Conservation (phyloP, 2,329 filamentous ascomycete genomes). For the Cryphonectria naterciae region DNA sequence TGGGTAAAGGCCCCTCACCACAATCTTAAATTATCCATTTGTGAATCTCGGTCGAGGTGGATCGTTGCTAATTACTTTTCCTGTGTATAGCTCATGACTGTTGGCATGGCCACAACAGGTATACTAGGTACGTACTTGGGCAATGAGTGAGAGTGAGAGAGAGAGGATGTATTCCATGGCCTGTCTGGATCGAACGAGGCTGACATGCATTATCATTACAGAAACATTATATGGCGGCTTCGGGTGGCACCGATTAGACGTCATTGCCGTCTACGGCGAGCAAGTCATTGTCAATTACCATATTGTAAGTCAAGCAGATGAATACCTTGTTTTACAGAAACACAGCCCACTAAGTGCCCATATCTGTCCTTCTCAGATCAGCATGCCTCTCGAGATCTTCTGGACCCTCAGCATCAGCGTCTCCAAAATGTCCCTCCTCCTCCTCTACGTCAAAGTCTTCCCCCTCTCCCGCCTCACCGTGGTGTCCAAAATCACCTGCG, state of each 20-base stretch:
- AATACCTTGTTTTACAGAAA: too few species aligned
- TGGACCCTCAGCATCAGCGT: conserved; percentile 25
- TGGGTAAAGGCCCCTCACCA: conserved; percentile 12
- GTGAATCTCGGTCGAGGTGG: background rate
- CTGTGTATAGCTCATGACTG: conserved; percentile 9
- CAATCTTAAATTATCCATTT: too few species aligned
- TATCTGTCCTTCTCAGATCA: background rate
- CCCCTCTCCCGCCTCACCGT: conserved; percentile 17
- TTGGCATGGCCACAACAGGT: conserved; percentile 13
- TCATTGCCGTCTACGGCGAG: background rate
- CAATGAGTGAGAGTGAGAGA: background rate
- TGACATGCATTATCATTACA: background rate
- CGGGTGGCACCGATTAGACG: conserved; percentile 20
- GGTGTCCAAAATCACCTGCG: conserved; percentile 28
- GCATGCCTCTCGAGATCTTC: conserved; percentile 20
- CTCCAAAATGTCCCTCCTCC: conserved; percentile 23
- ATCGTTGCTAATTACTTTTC: background rate
- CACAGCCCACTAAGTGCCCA: background rate
- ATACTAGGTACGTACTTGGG: conserved; percentile 4
- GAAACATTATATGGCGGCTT: conserved; percentile 20
- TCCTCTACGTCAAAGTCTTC: conserved; percentile 25
- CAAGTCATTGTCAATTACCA: conserved; percentile 20
- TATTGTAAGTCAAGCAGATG: conserved; percentile 6
- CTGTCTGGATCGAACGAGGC: background rate
- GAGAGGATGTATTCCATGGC: too few species aligned